Base-by-base conservation (phyloP, 2,329 filamentous ascomycete genomes). In the Chaetomiaceae sp. region DNA sequence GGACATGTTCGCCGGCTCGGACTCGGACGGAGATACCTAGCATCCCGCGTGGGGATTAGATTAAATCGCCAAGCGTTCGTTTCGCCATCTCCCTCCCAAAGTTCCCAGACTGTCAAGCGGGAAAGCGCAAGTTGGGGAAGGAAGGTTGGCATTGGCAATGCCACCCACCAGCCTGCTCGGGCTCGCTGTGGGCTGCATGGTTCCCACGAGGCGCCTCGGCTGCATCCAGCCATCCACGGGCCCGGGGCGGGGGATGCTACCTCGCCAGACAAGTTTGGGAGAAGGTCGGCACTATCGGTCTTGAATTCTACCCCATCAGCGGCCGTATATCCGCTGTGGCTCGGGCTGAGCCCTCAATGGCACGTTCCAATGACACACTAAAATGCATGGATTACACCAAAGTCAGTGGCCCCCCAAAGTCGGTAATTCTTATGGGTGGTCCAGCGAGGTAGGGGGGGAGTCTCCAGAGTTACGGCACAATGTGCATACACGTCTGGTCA, bases 1-100 rank as follows among this genome's bases (percentile, higher is more conserved):
- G 61, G 89, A 94, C 65, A 91, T 94, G 88, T 95, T 94, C 79
- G 88, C 86, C 10, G 86, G 87, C 67, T 87, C 85, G 4, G 87
- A 69, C 36, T 73, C 68, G 27, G 71, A 73, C n/a, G 65, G 30
- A 18, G 56, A 3, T n/a, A 25, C 45, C 36, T 58, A 36, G 30
- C 10, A 21, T 20, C 20, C 10, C n/a, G 9, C 21, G 21, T 7
- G n/a, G 29, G 29, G 56, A 37, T 50, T 55, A 44, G 46, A 54
- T 47, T 57, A 57, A 55, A 54, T 59, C 44, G 48, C 54, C 49
- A 51, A 56, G 30, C 51, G 18, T 20, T 21, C 33, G n/a, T 2
- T 13, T 32, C 14, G 29, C 16, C 25, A 13, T 25, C 7, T 21
- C 29, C n/a, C n/a, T n/a, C n/a, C n/a, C n/a, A n/a, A n/a, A n/a